Base-by-base conservation (phyloP, 1,139 yeast species). In the Nakaseomyces bracarensis region DNA sequence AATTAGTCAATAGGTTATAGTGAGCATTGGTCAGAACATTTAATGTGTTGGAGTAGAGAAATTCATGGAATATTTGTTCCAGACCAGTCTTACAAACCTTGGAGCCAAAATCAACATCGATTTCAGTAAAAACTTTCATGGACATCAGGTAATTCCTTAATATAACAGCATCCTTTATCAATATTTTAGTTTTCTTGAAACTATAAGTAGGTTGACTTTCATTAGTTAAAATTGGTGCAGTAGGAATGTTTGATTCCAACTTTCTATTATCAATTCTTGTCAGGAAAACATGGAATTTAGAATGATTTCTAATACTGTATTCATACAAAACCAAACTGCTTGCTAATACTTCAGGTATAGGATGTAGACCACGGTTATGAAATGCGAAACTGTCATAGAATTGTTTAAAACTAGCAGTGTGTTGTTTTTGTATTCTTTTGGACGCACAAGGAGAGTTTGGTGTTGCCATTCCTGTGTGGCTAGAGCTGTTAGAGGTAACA, bases 331-430 rank as follows among this genome's bases (percentile, higher is more conserved):
- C 39, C 54, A 60, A 49, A 9, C 52, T 40, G 10, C 51, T 42
- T 8, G 52, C 53, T 23, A 58, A 40, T 25, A 48, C 47, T 41
- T 58, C 63, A 3, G 64, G 63, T 21, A 60, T 55, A 10, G 53
- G 48, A 35, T 52, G 51, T 38, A 54, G 43, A 10, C 63, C 62
- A 2, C 48, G 39, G 22, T 51, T 50, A 37, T 50, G 54, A 40
- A 56, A 58, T 1, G 55, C 53, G 39, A 57, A 60, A 39, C 61
- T 57, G 29, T 56, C 50, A 42, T 55, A 58, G 38, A 56, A 60
- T 14, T 49, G 50, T 36, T 49, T 50, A 30, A 57, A 58, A 20
- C 48, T 46, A 4, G 49, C 39, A 18, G 44, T 39, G 42, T 55
- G 47, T 40, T 50, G 48, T 42, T 54, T 55, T 27, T 46, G 46